Conservation (phyloP, 108 stramenopile species). For the Fragilariopsis cylindrus region DNA sequence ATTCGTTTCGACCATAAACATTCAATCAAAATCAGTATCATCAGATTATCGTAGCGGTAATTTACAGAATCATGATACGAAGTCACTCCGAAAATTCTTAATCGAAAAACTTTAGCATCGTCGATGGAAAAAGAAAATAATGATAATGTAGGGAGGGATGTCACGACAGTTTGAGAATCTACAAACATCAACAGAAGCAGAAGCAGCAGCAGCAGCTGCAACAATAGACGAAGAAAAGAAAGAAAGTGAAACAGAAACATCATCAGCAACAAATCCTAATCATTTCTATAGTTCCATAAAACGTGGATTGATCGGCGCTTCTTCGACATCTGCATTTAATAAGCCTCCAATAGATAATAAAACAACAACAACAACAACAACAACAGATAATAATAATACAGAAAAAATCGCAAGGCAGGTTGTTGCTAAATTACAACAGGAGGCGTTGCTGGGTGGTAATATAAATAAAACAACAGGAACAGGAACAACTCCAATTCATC, state of each 20-base stretch:
- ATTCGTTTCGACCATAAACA: no score
- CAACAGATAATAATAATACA: background rate
- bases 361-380: background rate
- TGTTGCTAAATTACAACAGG: background rate
- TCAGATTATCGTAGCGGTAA: background rate
- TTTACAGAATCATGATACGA: background rate
- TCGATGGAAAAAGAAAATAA: no score
- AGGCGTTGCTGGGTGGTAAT: background rate
- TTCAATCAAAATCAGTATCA: no score
- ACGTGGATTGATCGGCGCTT: background rate
- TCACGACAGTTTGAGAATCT: background rate
- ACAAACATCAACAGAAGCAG: no score
- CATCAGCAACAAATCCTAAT: background rate
- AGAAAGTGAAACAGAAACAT: background rate
- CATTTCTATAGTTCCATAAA: background rate
- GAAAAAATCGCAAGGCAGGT: background rate
- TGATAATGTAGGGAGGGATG: background rate
- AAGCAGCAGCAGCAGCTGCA: no score
- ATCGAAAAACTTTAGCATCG: background rate
- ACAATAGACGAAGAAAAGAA: background rate
- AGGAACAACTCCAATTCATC: background rate
- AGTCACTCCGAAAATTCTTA: slow-evolving; percentile 6
- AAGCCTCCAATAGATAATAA: background rate
- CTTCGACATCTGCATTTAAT: background rate
- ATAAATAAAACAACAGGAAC: background rate